Evolutionary conservation across 441 rosid species (phyloP).

Genomic region (Lepidium campestre): DNA sequence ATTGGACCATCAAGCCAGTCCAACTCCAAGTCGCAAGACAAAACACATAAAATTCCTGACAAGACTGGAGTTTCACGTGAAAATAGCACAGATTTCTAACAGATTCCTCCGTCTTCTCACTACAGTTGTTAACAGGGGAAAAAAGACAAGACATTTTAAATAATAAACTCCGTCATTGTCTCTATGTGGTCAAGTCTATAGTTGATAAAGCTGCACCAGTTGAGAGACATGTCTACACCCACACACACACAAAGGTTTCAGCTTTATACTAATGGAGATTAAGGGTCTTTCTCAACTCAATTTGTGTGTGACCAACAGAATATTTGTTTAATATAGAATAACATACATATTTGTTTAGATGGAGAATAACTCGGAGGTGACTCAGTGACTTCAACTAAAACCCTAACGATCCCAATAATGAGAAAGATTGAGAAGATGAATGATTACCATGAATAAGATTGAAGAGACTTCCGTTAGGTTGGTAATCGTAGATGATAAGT

Average conservation of each 20-base stretch:
- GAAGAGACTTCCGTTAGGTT: conserved; percentile 85
- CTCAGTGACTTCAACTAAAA: conserved; percentile 16
- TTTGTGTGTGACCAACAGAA: neutral
- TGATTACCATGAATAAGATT: conserved; percentile 73
- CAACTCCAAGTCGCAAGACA: conserved; percentile 11
- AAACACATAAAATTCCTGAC: conserved; percentile 26
- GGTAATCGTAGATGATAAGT: conserved; percentile 75
- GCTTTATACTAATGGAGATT: neutral
- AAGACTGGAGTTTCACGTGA: conserved; percentile 26
- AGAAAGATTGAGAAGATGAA: neutral
- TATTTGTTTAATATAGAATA: too few relatives aligned
- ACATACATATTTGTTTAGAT: too few relatives aligned
- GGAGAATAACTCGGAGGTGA: conserved; percentile 17
- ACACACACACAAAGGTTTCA: neutral
- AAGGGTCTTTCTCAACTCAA: neutral
- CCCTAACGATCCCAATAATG: neutral
- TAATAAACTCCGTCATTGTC: conserved; percentile 11
- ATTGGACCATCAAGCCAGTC: neutral
- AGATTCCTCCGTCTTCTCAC: conserved; percentile 15
- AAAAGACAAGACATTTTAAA: neutral
- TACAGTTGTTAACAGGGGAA: neutral
- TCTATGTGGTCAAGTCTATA: conserved; percentile 12
- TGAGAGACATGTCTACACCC: too few relatives aligned
- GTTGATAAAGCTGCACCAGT: conserved; percentile 7
- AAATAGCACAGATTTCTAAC: conserved; percentile 11